Evolutionary conservation across 1,284 basidiomycete genomes (phyloP).

Genomic region (Ganoderma multipileum): DNA sequence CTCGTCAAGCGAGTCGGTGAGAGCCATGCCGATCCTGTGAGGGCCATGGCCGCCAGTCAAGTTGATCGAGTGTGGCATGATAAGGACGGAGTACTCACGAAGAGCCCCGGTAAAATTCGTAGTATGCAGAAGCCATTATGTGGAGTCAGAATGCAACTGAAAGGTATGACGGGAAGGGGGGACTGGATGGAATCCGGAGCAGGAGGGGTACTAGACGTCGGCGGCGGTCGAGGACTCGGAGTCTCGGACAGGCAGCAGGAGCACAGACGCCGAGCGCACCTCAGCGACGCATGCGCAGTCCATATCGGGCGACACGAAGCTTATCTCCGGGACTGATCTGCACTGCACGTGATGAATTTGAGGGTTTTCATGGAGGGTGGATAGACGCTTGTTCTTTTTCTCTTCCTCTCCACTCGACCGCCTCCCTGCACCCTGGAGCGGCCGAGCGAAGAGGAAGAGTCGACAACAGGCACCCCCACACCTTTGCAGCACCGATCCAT

Average conservation of each 20-base stretch:
- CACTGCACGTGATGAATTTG: slow-evolving; percentile 16
- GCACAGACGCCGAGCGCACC: not conserved
- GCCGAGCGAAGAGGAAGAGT: slow-evolving; percentile 66
- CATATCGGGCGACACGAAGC: not conserved
- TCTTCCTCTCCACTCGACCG: slow-evolving; percentile 54
- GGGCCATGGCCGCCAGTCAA: slow-evolving; percentile 17
- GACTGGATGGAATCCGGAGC: not conserved
- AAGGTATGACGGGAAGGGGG: not conserved
- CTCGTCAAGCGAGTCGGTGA: slow-evolving; percentile 99
- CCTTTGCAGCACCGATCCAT: slow-evolving; percentile 21
- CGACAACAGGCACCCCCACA: no score
- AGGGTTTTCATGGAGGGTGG: slow-evolving; percentile 13
- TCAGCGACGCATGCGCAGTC: no score
- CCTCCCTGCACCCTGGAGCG: slow-evolving; percentile 25
- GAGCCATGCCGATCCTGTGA: slow-evolving; percentile 91
- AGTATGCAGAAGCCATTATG: slow-evolving; percentile 81
- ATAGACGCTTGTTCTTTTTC: slow-evolving; percentile 41
- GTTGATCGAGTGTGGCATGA: slow-evolving; percentile 13
- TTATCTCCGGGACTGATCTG: slow-evolving; percentile 20
- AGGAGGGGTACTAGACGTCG: no score
- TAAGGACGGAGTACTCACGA: slow-evolving; percentile 64
- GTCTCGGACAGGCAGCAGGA: not conserved
- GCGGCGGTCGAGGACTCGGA: no score
- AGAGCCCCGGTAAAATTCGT: slow-evolving; percentile 90
- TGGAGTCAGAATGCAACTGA: slow-evolving; percentile 8